Conservation (phyloP, 768 basidiomycete genomes). For the Rickenella mellea region DNA sequence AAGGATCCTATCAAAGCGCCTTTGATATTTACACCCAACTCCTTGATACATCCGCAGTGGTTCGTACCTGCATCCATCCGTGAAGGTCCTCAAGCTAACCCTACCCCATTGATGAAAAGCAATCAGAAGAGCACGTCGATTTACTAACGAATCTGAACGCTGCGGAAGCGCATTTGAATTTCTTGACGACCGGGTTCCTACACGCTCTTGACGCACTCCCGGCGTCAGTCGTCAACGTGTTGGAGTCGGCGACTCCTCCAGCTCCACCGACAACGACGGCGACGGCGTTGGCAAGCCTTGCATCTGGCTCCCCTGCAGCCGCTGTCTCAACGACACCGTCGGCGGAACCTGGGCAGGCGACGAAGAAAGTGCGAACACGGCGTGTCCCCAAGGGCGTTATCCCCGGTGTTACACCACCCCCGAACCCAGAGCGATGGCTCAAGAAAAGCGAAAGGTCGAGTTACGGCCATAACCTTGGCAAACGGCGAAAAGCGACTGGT, state of each 20-base stretch:
- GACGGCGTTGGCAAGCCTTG: conserved; percentile 15
- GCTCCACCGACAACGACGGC: conserved; percentile 24
- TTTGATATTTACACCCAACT: conserved; percentile 75
- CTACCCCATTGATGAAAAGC: conserved; percentile 30
- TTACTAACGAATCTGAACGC: conserved; percentile 80
- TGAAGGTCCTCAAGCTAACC: conserved; percentile 1
- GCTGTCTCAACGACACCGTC: too few species aligned
- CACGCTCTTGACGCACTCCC: conserved; percentile 55
- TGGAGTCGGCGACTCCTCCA: conserved; percentile 60
- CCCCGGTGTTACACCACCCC: conserved; percentile 71
- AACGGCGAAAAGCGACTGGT: conserved; percentile 42
- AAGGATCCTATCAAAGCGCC: conserved; percentile 63
- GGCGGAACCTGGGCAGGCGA: conserved; percentile 15
- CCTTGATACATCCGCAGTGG: conserved; percentile 68
- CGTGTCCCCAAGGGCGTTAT: conserved; percentile 70
- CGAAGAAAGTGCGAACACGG: conserved; percentile 46
- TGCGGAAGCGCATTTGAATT: conserved; percentile 74
- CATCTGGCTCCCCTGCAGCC: conserved; percentile 20
- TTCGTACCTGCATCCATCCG: conserved; percentile 27
- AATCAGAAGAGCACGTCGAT: conserved; percentile 82
- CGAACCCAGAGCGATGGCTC: conserved; percentile 82
- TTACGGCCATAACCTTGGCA: conserved; percentile 29
- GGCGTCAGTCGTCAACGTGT: conserved; percentile 33
- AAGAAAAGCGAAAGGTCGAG: conserved; percentile 76
- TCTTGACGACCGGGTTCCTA: conserved; percentile 63